These are phyloP conservation scores for Trichoderma sp. DNA, from an alignment of 2,329 filamentous ascomycete species.

Conservation along the genomic window DNA sequence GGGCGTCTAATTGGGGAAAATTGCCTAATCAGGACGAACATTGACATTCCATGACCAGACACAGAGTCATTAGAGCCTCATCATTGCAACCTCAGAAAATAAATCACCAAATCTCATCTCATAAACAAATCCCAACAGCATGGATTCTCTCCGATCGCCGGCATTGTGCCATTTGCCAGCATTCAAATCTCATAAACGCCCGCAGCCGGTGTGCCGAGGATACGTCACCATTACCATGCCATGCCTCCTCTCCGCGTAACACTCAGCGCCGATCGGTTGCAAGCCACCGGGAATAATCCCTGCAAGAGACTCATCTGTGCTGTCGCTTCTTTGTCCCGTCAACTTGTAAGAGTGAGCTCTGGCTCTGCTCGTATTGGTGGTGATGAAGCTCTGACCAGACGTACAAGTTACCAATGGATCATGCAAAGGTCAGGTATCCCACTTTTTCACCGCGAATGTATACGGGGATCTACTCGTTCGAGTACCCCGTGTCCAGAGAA, in stretches of 20 bases:
- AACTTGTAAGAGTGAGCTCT: background rate
- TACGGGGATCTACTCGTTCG: background rate
- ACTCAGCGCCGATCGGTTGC: slow-evolving; percentile 17
- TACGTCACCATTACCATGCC: slow-evolving; percentile 20
- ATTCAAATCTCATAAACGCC: background rate
- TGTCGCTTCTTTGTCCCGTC: background rate
- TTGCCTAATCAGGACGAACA: slow-evolving; percentile 2
- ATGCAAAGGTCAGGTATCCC: background rate
- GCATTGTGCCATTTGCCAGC: background rate
- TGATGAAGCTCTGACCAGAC: background rate
- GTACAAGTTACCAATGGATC: background rate
- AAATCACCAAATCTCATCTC: background rate
- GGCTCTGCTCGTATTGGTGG: background rate
- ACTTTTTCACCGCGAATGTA: background rate
- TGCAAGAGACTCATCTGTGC: background rate
- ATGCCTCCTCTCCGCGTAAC: slow-evolving; percentile 18
- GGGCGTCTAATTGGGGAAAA: background rate
- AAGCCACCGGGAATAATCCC: slow-evolving; percentile 20
- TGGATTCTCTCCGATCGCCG: background rate
- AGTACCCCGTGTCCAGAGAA: background rate
- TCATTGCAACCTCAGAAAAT: background rate
- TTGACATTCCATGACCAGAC: slow-evolving; percentile 13
- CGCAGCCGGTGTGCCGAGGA: slow-evolving; percentile 12
- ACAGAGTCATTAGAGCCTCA: background rate
- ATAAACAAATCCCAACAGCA: background rate